Base-by-base conservation (phyloP, 805 yeast genomes). In the Kodamaea laetipori region DNA sequence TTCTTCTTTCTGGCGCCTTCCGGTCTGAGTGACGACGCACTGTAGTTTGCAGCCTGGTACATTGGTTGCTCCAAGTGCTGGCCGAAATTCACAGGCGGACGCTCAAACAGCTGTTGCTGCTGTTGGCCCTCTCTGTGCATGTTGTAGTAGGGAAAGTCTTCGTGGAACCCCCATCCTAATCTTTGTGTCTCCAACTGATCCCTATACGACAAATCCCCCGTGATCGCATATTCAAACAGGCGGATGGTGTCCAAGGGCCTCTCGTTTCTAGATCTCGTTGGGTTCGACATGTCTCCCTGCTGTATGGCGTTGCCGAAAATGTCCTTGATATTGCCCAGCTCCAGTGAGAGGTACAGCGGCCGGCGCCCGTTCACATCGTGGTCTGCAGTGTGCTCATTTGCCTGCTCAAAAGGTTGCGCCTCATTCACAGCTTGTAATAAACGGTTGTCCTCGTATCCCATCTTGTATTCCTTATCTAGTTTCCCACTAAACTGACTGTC, bases 201-300 rank as follows among this genome's bases (percentile, higher is more conserved):
- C 42, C 83, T 81, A 71, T 86, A 84, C 9, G 78, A 65, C 45
- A 76, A 68, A 64, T 94, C 99, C 41, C 96, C 96, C 5, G 96
- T 88, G 51, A 94, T 90, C 28, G 97, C 83, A 60, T 84, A 94
- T 71, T 94, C 98, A 66, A 94, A 94, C 4, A 87, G 76, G 55
- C 98, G 77, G 57, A 94, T 90, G 2, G 99, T 94, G 64, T 95
- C 99, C 56, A 94, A 71, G 3, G 99, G 99, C 57, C 99, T 80
- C 67, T 94, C 99, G 63, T 90, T 92, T 65, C 99, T 80, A 15
- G 86, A 69, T 57, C 99, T 78, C 5, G 97, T 83, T 21, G 99
- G 99, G 61, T 94, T 94, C 28, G 96, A 88, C 53, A 85, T 74
- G 62, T 94, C 99, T 6, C 95, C 86, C 50, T 80, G 80, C 2